phyloP scores from a whole-genome alignment of 768 basidiomycete genomes.

The Suillus ampliporus region DNA sequence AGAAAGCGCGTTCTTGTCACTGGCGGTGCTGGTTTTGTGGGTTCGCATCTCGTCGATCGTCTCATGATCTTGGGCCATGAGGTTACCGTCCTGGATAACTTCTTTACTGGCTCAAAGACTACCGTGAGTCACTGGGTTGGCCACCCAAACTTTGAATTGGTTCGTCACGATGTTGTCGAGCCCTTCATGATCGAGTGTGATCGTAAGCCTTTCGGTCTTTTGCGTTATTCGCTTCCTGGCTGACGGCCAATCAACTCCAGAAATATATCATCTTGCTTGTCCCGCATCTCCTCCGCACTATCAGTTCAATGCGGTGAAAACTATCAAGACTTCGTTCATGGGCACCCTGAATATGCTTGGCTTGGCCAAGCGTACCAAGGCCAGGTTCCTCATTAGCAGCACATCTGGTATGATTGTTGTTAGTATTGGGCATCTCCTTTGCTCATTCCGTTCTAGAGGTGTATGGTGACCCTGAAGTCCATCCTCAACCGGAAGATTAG shows the following conservation, averaged over 20 bases:
- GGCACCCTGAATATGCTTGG: constrained; percentile 99
- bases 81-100: constrained; percentile 97
- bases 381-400: constrained; percentile 93
- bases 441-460: constrained; percentile 65
- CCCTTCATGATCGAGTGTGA: constrained; percentile 99
- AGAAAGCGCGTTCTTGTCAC: constrained; percentile 95
- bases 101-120: constrained; percentile 98
- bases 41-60: constrained; percentile 96
- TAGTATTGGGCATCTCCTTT: not conserved
- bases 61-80: constrained; percentile 98
- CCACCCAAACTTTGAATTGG: constrained; percentile 98
- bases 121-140: constrained; percentile 96
- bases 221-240: constrained; percentile 1
- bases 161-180: constrained; percentile 96
- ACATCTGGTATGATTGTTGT: constrained; percentile 76
- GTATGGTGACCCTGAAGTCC: constrained; percentile 97
- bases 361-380: constrained; percentile 96
- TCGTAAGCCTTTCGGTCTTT: constrained; percentile 58
- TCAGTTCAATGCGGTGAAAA: constrained; percentile 98
- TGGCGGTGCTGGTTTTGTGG: constrained; percentile 99
- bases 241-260: constrained; percentile 42
- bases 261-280: constrained; percentile 98
- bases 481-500: constrained; percentile 97
- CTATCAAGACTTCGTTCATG: constrained; percentile 98
- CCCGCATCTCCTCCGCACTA: constrained; percentile 98